Conservation (phyloP, 1,284 basidiomycete genomes). For the Austropuccinia psidii region DNA sequence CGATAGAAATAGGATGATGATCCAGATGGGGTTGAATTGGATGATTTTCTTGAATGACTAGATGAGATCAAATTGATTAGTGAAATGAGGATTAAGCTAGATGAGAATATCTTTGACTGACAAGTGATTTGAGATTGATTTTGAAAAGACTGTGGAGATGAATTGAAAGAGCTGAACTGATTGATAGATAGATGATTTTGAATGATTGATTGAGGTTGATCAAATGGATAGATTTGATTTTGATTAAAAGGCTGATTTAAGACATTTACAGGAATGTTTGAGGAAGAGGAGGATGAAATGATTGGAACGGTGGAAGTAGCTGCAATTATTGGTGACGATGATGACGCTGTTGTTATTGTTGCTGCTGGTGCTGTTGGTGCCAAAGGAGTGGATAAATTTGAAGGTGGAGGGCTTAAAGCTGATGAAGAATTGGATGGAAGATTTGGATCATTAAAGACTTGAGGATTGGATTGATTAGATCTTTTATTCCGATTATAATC, state of each 20-base stretch:
- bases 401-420: not conserved
- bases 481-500: conserved; percentile 34
- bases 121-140: too few relatives aligned
- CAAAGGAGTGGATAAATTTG: not conserved
- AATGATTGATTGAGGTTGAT: not conserved
- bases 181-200: not conserved
- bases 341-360: not conserved
- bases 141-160: not conserved
- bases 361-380: not conserved
- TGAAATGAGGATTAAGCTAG: too few relatives aligned
- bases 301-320: not conserved
- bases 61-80: too few relatives aligned
- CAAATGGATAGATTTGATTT: not conserved
- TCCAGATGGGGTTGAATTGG: not conserved
- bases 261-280: not conserved
- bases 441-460: not conserved
- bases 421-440: not conserved
- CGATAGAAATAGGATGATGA: not conserved
- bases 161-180: not conserved
- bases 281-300: not conserved
- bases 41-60: not conserved
- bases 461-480: not conserved
- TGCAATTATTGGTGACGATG: not conserved
- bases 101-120: too few relatives aligned
- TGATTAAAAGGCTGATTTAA: not conserved